Evolutionary conservation across 1,139 yeast genomes (phyloP), one percentile per base, ranked within the genome.

Genomic region (Protomyces inundatus): DNA sequence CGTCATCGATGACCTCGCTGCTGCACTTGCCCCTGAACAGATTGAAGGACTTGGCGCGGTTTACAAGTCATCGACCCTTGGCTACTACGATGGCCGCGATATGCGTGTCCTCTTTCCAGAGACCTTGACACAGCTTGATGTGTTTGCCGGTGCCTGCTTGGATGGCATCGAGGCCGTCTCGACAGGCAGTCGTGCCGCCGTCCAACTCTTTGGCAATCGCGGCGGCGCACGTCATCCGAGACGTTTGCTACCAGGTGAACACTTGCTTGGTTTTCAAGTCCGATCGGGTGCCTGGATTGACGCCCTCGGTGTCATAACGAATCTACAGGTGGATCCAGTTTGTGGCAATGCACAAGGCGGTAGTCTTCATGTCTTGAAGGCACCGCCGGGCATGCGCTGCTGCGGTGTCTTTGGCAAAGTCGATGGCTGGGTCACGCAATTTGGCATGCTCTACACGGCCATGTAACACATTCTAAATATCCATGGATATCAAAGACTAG

Each of bases 281-380:
- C 80, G 96, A 67, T 79, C 84, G 60, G 98, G 98, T 5, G 85
- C 82, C 1, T 93, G 98, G 97, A 78, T 93, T 14, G 98, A 93
- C 77, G 96, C 87, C 0, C 76, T 89, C 23, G 95, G 88, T 71
- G 73, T 86, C 42, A 73, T 82, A 6, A 83, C 95, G 23, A 82
- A 79, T 67, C 58, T 65, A n/a, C 67, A 73, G 42, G 14, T 5
- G 16, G 12, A 35, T 7, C 36, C 33, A 4, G 23, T 52, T 14
- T 58, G 33, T 40, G 62, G 62, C 32, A 52, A 52, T 33, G 7
- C 46, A 39, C 40, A 40, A 12, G 62, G 62, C 14, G 61, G 61
- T 0, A 16, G 33, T 10, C 30, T 12, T 5, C 52, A 58, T 34
- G 14, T 4, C 9, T 36, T 58, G n/a, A 37, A 23, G 4, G 53